Base-by-base conservation (phyloP, 768 basidiomycete genomes). In the Mrakia gelida region DNA sequence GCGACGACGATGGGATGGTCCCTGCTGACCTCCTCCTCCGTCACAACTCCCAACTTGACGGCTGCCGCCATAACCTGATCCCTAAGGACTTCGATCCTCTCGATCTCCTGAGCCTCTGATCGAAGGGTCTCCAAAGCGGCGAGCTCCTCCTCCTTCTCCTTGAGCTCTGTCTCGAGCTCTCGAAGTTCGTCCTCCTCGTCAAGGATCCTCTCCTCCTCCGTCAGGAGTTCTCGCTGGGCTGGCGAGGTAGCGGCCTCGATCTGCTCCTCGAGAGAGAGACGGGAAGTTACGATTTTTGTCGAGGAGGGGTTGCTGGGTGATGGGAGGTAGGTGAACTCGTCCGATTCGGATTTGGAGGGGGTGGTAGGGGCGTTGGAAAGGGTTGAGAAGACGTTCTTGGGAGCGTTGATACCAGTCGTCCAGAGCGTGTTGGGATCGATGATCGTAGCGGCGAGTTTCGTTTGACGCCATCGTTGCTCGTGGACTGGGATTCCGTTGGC, bases 21-120 rank as follows among this genome's bases (percentile, higher is more conserved):
- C 6, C 28, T 81, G 15, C 82, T 81, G 73, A 84, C 82, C 78
- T 62, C 61, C 26, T 75, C 62, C 43, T 75, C 18, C n/a, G 28
- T 45, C 30, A 45, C 13, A 6, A 30, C 49, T 23, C 63, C 41
- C 8, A 75, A 28, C 61, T 75, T 59, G 62, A 30, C 73, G 15
- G 73, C 73, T 5, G 73, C 73, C 34, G 26, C 62, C 73, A 63
- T 63, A 43, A 72, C 71, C 52, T 70, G 67, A 41, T 70, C 67
- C 26, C 67, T 34, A 18, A 70, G 34, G 16, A 4, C 32, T 38
- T 70, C 67, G 21, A 26, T 30, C 52, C 52, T 38, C 71, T 65
- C 75, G 63, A 75, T 28, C 28, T 65, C 49, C 32, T 65, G 62
- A 11, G 63, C 75, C 49, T 75, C 62, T 16, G 34, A 30, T 21